These are phyloP conservation scores for thale cress (Arabidopsis thaliana) DNA, from an alignment of 345 rosid genomes.

Conservation along the genomic window DNA sequence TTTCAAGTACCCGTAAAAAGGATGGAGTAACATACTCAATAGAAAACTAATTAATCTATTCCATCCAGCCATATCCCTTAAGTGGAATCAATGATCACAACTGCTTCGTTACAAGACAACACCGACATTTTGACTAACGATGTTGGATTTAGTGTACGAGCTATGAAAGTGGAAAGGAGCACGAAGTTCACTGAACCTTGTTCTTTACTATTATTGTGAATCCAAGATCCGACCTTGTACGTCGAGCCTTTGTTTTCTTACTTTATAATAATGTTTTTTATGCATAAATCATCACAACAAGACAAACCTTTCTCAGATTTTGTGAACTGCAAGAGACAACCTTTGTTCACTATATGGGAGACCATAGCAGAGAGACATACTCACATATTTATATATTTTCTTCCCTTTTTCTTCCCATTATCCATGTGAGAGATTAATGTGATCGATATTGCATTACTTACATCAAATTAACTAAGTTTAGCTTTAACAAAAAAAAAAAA, in stretches of 20 bases:
- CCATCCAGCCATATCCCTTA: constrained; percentile 23
- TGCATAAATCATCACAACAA: constrained; percentile 30
- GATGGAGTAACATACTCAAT: not conserved
- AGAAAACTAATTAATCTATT: not conserved
- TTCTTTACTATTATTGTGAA: constrained; percentile 1
- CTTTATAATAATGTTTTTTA: constrained; percentile 15
- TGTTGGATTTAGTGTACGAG: constrained; percentile 34
- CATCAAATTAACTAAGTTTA: too few species aligned
- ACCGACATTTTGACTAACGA: constrained; percentile 40
- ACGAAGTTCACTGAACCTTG: constrained; percentile 41
- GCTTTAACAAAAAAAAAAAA: too few species aligned
- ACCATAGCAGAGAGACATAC: constrained; percentile 18
- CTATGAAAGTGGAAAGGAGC: constrained; percentile 26
- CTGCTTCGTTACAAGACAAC: constrained; percentile 20
- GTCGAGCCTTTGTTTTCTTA: constrained; percentile 37
- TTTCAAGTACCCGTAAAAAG: not conserved
- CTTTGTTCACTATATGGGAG: constrained; percentile 42
- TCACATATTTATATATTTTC: not conserved
- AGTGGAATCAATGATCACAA: not conserved
- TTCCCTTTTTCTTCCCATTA: not conserved
- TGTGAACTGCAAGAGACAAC: constrained; percentile 34
- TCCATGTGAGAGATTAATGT: not conserved
- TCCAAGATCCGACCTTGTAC: constrained; percentile 44
- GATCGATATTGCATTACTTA: too few species aligned
- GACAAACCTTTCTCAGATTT: constrained; percentile 35